Evolutionary conservation across 148 eudicot genomes (phyloP), one percentile per base, ranked within the genome.

Genomic region (Rhododendron williamsianum): DNA sequence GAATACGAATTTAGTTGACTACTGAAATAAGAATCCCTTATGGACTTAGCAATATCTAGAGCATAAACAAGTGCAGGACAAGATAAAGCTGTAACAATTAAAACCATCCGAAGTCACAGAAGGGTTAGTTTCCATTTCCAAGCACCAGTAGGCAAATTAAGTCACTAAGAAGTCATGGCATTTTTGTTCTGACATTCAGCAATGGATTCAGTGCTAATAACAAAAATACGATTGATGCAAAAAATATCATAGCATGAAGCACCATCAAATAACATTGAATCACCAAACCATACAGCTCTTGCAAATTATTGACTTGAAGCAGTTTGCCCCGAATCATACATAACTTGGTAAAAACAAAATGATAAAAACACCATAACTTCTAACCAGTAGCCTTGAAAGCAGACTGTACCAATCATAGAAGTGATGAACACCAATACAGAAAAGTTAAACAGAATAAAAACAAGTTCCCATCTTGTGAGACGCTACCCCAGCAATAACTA

Each of bases 261-360:
- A 35, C 35, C n/a, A 25, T 51, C 4, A 51, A 38, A 49, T 27
- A 19, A 48, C 27, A n/a, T 46, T 12, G 41, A 84, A 49, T 27
- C 25, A 84, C 27, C 56, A 1, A 83, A 84, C 85, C 36, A 84
- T 21, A 83, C 52, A 74, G 38, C 48, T 60, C 19, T 83, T 72
- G 85, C 60, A 72, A 83, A 71, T 84, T 84, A 84, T 84, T 84
- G 65, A 43, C 76, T 35, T 74, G 80, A 52, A 51, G 80, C 51
- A 72, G 85, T 73, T 74, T 76, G 65, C 67, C 52, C 69, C 77
- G 23, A 84, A 74, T 74, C 79, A 71, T 56, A 48, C 56, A 51
- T 25, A 84, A 82, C 77, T 43, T 45, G 36, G 48, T 1, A 15
- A 52, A 84, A 51, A 74, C 51, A 19, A 27, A 33, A 36, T 27